Percentiles rank a stretch among this genome's conserved stretches.
Evolutionary conservation across 2,329 filamentous ascomycete species (phyloP).

Genomic region (Neurospora sp.): DNA sequence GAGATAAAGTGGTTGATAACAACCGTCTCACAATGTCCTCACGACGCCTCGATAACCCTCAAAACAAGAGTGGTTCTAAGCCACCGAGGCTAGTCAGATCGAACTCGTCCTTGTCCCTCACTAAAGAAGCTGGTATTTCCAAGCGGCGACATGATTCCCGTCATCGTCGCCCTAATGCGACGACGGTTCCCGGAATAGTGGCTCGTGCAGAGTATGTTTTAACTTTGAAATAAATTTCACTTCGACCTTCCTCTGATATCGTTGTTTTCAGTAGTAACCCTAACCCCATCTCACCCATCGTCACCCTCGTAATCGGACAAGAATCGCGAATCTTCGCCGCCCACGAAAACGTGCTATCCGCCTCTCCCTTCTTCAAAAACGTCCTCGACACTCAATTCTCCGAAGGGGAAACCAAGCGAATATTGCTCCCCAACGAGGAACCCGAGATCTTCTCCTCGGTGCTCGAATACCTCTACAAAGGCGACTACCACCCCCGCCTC

Average conservation of each 20-base stretch:
- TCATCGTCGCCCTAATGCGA: conserved; percentile 39
- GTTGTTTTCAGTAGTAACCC: conserved; percentile 25
- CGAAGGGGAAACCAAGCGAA: conserved; percentile 54
- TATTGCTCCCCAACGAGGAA: conserved; percentile 74
- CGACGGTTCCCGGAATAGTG: conserved; percentile 27
- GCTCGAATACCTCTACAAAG: conserved; percentile 88
- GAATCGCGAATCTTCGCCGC: conserved; percentile 84
- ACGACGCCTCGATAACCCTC: conserved; percentile 33
- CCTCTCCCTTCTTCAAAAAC: conserved; percentile 69
- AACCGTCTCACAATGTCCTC: conserved; percentile 33
- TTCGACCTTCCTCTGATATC: conserved; percentile 3
- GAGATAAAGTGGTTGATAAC: conserved; percentile 11
- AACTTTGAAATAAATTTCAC: not conserved
- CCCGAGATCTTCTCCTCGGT: conserved; percentile 86
- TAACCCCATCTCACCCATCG: conserved; percentile 55
- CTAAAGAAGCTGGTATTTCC: conserved; percentile 42
- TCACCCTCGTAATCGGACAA: conserved; percentile 71
- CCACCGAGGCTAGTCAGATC: conserved; percentile 40
- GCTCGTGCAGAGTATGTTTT: conserved; percentile 34
- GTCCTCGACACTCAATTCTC: conserved; percentile 55
- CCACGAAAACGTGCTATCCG: conserved; percentile 73
- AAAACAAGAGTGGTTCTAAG: conserved; percentile 44
- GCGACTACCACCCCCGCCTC: conserved; percentile 81
- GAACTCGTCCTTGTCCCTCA: conserved; percentile 45
- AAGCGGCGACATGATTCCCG: conserved; percentile 44